Evolutionary conservation across 2,329 filamentous ascomycete genomes (phyloP).

Genomic region (Apiospora koreana): DNA sequence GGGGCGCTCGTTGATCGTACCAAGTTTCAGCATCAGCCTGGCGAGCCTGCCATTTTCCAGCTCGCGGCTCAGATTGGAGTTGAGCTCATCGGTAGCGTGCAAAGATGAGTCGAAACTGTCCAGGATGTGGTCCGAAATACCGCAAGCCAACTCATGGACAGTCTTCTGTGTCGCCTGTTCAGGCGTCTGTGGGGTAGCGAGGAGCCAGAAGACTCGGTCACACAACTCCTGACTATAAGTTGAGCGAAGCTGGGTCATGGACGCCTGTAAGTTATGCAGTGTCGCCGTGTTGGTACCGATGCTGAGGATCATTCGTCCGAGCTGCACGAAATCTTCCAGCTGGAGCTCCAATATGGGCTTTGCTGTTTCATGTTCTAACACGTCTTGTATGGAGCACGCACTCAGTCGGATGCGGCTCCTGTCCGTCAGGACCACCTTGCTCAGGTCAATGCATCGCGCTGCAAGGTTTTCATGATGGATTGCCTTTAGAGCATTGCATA

Average conservation of each 20-base stretch:
- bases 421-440: conserved; percentile 86
- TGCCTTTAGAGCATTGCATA: conserved; percentile 82
- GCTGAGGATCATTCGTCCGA: conserved; percentile 82
- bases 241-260: conserved; percentile 75
- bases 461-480: conserved; percentile 83
- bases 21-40: conserved; percentile 79
- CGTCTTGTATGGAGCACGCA: conserved; percentile 86
- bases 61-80: conserved; percentile 72
- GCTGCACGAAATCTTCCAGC: conserved; percentile 81
- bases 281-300: conserved; percentile 71
- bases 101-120: conserved; percentile 75
- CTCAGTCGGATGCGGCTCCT: conserved; percentile 88
- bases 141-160: conserved; percentile 76
- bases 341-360: conserved; percentile 75
- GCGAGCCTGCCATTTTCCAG: conserved; percentile 88
- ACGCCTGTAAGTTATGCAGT: conserved; percentile 64
- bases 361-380: conserved; percentile 77
- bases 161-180: conserved; percentile 55
- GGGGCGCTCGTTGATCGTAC: conserved; percentile 84
- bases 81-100: conserved; percentile 77
- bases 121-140: conserved; percentile 77
- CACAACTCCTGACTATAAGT: conserved; percentile 78
- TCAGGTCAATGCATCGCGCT: conserved; percentile 81
- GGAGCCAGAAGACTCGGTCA: conserved; percentile 79
- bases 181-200: conserved; percentile 61